Evolutionary conservation across 2,329 filamentous ascomycete genomes (phyloP), one percentile per base, ranked within the genome.

Genomic region (Furcasterigmium sp.): DNA sequence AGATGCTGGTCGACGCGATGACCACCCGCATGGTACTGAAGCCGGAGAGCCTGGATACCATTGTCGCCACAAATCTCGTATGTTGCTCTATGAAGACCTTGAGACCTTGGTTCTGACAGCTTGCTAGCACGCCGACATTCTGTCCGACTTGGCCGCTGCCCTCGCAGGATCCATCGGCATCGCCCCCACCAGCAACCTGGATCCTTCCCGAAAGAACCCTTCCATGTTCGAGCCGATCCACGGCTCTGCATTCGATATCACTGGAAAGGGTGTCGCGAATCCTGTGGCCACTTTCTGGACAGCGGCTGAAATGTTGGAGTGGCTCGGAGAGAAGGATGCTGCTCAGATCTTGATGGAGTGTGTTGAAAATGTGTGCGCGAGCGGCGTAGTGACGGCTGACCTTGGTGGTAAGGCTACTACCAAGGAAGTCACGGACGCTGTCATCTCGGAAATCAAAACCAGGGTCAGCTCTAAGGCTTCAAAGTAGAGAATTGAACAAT

Each of bases 121-220:
- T n/a, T 26, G 7, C 1, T 19, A 47, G 43, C 64, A 67, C 51
- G 78, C 77, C 13, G 80, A 84, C 53, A 83, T 84, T 43, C 69
- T 85, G 3, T 83, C 78, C 5, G 82, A 86, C 56, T 68, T 85
- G 14, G 82, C 81, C 13, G 81, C 82, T 14, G 78, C 80, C 1
- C 64, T 85, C 4, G 80, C 81, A n/a, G 82, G 82, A 2, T 80
- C 73, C 3, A 85, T 85, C 49, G 81, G 82, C 5, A 84, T 85
- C 46, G 82, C 82, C 2, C 80, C 82, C 3, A 83, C 81, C 0
- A 75, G 68, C 28, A 84, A 84, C 50, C 65, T 85, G 7, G 80
- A 85, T 51, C 80, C 81, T 5, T 63, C 61, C 8, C 52, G 72
- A 63, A n/a, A 69, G 56, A 53, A 74, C 61, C 43, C 75, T 57